These are phyloP conservation scores for Trematosphaeria pertusa DNA, from an alignment of 2,329 filamentous ascomycete species.

Conservation along the genomic window DNA sequence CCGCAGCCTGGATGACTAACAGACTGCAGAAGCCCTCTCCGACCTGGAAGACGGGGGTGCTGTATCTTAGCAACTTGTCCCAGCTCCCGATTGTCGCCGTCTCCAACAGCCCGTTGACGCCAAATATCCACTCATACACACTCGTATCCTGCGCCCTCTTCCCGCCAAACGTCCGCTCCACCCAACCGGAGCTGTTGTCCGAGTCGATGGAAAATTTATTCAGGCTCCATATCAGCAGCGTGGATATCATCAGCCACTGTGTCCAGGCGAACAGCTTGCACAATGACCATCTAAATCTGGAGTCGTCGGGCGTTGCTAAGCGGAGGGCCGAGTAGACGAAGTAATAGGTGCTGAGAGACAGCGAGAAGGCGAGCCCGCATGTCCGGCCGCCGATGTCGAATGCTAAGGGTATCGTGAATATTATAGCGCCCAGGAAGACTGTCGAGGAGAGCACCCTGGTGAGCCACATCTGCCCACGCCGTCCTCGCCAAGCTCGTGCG, in stretches of 20 bases:
- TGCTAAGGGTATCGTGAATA: conserved; percentile 94
- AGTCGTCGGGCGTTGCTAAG: conserved; percentile 79
- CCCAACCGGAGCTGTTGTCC: conserved; percentile 74
- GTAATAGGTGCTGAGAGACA: conserved; percentile 89
- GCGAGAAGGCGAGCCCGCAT: conserved; percentile 91
- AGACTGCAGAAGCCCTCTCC: conserved; percentile 96
- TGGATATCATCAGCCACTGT: conserved; percentile 87
- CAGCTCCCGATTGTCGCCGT: conserved; percentile 81
- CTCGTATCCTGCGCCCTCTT: conserved; percentile 69
- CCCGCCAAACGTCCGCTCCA: conserved; percentile 76
- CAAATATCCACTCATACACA: conserved; percentile 85
- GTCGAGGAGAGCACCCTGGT: conserved; percentile 80
- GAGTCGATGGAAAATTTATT: conserved; percentile 94
- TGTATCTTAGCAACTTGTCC: conserved; percentile 88
- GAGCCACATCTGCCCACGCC: conserved; percentile 75
- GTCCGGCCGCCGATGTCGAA: conserved; percentile 98
- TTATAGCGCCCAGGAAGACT: conserved; percentile 87
- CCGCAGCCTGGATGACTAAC: conserved; percentile 91
- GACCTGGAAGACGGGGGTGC: conserved; percentile 92
- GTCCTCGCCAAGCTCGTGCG: conserved; percentile 55
- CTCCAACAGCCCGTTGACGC: conserved; percentile 82
- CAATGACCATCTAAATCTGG: conserved; percentile 75
- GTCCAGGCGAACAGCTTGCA: conserved; percentile 73
- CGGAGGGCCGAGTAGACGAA: conserved; percentile 83
- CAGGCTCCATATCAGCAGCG: conserved; percentile 90